Evolutionary conservation across 2,329 filamentous ascomycete species (phyloP), one percentile per base, ranked within the genome.

Genomic region (Diaporthe amygdali): DNA sequence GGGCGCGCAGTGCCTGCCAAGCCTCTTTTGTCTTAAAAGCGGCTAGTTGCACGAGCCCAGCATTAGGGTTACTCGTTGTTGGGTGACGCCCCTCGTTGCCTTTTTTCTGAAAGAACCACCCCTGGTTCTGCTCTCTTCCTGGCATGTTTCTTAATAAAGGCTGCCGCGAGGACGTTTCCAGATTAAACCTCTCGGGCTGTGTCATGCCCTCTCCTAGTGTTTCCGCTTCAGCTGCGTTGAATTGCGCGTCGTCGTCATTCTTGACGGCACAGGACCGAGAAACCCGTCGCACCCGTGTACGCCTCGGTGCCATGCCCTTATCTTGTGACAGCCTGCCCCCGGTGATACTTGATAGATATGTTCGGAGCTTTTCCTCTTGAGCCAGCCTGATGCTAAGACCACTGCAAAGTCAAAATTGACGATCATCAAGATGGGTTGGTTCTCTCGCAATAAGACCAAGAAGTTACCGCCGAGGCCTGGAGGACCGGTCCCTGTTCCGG

Each of bases 391-490:
- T 56, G 59, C 59, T 63, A 63, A 63, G 59, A 34, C 27, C 15
- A 27, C 44, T 49, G 41, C n/a, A 47, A 49, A 39, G 8, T 39
- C 27, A 49, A 56, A 20, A 37, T 22, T 20, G 49, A 61, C 25
- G 6, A 20, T 64, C n/a, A 15, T 34, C 39, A 68, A 22, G 39
- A 73, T 73, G 72, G 63, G 67, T 10, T 59, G 71, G 66, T 72
- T 73, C 54, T 52, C 66, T 37, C 49, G 71, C 15, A 72, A 51
- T 20, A 73, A 72, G 46, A 63, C 70, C 44, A 72, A 59, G 51
- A 71, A 70, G 41, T 30, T 64, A 20, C 51, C 39, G 61, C 41
- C 64, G n/a, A 55, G 55, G 39, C 41, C 64, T 34, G 49, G 47
- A 30, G 64, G 34, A 9, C 71, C 64, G 15, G 47, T 37, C 25